A percentile compares a stretch with the other conserved stretches of the same genome.
Evolutionary conservation across 1,139 yeast genomes (phyloP).

Genomic region (Suhomyces bokatorum): DNA sequence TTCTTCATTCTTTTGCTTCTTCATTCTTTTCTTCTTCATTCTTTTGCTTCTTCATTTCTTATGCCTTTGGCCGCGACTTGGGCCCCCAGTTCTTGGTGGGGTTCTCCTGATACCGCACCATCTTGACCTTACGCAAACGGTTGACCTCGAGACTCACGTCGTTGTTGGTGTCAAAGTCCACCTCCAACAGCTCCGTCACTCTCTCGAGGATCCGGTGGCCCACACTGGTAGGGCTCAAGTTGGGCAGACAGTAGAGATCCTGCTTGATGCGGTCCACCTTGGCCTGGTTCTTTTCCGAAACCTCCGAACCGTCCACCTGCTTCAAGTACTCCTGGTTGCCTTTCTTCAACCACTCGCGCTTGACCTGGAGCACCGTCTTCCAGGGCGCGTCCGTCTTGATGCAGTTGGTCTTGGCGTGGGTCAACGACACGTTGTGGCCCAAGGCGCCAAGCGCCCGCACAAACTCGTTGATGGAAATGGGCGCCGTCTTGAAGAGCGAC

Average conservation of each 20-base stretch:
- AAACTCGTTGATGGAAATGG: constrained; percentile 73
- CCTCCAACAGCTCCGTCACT: constrained; percentile 35
- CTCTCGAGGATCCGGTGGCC: constrained; percentile 62
- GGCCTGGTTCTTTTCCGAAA: constrained; percentile 22
- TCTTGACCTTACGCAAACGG: constrained; percentile 67
- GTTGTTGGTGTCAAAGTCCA: constrained; percentile 51
- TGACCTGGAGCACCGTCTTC: constrained; percentile 70
- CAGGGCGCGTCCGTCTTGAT: constrained; percentile 90
- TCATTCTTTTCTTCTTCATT: too few species aligned
- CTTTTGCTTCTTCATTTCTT: background rate
- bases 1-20: too few species aligned
- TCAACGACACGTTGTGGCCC: constrained; percentile 77
- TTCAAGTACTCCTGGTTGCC: constrained; percentile 33
- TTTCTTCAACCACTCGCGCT: constrained; percentile 63
- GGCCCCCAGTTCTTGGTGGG: constrained; percentile 98
- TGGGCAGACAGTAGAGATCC: constrained; percentile 35
- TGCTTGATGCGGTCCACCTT: constrained; percentile 29
- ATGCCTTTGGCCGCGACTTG: constrained; percentile 60
- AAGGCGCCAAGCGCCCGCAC: constrained; percentile 83
- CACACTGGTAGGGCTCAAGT: constrained; percentile 43
- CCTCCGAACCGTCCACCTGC: constrained; percentile 27
- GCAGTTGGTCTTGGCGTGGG: constrained; percentile 86
- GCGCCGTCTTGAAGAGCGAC: constrained; percentile 74
- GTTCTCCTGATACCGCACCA: constrained; percentile 85
- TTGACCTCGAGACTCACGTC: constrained; percentile 57